A percentile compares a stretch with the other conserved stretches of the same genome.
phyloP scores from a whole-genome alignment of 1,284 basidiomycete species.

The Sanghuangporus sanghuang region DNA sequence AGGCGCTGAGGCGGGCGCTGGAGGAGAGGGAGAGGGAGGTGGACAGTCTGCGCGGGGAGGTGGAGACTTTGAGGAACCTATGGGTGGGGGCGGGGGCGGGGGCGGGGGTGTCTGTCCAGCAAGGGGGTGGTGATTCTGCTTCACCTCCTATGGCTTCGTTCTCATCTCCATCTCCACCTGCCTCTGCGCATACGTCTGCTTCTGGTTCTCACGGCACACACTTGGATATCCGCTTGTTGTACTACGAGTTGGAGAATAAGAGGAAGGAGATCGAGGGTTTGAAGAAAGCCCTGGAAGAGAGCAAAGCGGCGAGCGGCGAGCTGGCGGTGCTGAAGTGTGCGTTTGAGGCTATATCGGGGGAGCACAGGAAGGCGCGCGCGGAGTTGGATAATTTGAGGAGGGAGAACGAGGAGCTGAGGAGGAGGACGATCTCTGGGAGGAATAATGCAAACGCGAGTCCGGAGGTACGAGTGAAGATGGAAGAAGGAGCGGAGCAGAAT shows the following conservation, averaged over 20 bases:
- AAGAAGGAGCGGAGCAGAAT: neutral
- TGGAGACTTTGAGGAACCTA: neutral
- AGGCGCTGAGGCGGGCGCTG: neutral
- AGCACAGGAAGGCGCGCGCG: too few species aligned
- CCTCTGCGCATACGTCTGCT: neutral
- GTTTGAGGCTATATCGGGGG: neutral
- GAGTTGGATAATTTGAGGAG: neutral
- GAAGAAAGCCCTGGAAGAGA: neutral
- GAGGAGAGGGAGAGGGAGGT: neutral
- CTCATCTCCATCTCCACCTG: neutral
- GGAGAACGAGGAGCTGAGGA: neutral
- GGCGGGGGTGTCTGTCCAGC: neutral
- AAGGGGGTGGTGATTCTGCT: neutral
- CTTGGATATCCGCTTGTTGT: too few species aligned
- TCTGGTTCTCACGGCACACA: neutral
- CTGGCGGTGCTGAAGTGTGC: neutral
- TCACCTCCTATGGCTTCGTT: neutral
- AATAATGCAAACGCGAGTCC: neutral
- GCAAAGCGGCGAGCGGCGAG: too few species aligned
- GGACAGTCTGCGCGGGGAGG: neutral
- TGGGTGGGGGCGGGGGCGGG: neutral
- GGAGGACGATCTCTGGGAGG: too few species aligned
- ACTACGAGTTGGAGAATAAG: neutral
- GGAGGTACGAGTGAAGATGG: neutral
- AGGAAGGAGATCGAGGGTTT: neutral